phyloP scores from a whole-genome alignment of 345 rosid genomes.

The Schrenkiella parvula region DNA sequence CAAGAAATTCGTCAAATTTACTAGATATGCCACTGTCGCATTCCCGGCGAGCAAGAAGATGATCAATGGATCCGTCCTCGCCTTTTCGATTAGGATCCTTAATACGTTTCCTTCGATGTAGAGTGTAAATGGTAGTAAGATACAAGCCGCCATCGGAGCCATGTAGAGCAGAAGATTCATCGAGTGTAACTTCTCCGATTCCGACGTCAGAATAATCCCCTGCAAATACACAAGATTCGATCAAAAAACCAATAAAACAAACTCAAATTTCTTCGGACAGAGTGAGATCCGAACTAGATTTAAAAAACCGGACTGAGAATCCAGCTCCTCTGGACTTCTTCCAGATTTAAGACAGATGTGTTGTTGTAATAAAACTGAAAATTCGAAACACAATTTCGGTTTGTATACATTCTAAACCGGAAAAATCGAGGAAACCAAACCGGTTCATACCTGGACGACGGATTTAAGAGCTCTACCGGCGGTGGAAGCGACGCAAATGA shows the following conservation, averaged over 20 bases:
- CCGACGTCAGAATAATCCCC: slow-evolving; percentile 77
- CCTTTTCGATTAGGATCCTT: slow-evolving; percentile 67
- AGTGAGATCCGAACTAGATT: slow-evolving; percentile 14
- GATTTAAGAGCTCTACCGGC: slow-evolving; percentile 96
- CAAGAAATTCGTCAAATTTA: slow-evolving; percentile 88
- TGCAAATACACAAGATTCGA: slow-evolving; percentile 37
- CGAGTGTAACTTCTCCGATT: slow-evolving; percentile 90
- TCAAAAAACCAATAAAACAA: not conserved
- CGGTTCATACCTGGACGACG: slow-evolving; percentile 66
- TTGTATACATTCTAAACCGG: not conserved
- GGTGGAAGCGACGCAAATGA: slow-evolving; percentile 87
- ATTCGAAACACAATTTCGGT: not conserved
- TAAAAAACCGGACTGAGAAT: not conserved
- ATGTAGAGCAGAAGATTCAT: slow-evolving; percentile 89
- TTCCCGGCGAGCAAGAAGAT: slow-evolving; percentile 76
- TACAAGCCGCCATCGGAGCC: slow-evolving; percentile 97
- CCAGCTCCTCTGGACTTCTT: not conserved
- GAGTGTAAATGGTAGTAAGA: slow-evolving; percentile 84
- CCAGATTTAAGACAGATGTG: not conserved
- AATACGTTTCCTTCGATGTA: slow-evolving; percentile 93
- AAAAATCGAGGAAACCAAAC: not conserved
- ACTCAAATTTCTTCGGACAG: not conserved
- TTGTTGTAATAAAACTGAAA: not conserved
- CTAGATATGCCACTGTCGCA: slow-evolving; percentile 95
- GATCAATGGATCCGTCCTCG: slow-evolving; percentile 57